These are phyloP conservation scores for Ramaria sp. DNA, from an alignment of 768 basidiomycete species.

Conservation along the genomic window DNA sequence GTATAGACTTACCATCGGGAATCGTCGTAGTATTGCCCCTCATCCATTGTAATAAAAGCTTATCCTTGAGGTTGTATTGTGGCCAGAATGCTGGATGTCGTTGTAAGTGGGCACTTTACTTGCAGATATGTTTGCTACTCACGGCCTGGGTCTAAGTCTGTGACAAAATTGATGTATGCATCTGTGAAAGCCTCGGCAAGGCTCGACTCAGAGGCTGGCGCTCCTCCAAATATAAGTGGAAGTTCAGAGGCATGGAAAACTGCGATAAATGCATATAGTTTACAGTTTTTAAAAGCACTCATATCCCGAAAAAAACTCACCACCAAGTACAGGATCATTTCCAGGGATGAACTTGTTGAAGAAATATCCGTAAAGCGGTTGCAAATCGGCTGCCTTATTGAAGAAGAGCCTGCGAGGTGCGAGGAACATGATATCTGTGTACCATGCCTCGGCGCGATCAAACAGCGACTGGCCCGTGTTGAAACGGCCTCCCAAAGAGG, in stretches of 20 bases:
- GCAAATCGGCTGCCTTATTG: too few relatives aligned
- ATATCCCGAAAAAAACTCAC: slow-evolving; percentile 37
- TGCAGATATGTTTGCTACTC: slow-evolving; percentile 12
- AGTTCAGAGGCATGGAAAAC: slow-evolving; percentile 43
- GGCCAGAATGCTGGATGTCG: slow-evolving; percentile 35
- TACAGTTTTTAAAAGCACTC: too few relatives aligned
- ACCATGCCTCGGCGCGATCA: slow-evolving; percentile 40
- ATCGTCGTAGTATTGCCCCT: slow-evolving; percentile 43
- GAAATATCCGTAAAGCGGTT: slow-evolving; percentile 42
- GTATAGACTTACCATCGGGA: slow-evolving; percentile 30
- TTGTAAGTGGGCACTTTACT: background rate
- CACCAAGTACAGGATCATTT: slow-evolving; percentile 46
- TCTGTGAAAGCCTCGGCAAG: slow-evolving; percentile 39
- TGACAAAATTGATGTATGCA: slow-evolving; percentile 46
- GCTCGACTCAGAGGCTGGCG: slow-evolving; percentile 30
- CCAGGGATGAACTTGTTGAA: slow-evolving; percentile 54
- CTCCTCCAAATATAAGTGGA: slow-evolving; percentile 35
- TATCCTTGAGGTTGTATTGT: slow-evolving; percentile 22
- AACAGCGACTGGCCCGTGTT: slow-evolving; percentile 50
- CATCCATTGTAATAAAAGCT: slow-evolving; percentile 35
- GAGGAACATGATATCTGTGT: too few relatives aligned
- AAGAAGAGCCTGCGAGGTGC: too few relatives aligned
- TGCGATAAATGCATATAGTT: too few relatives aligned
- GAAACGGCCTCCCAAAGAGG: slow-evolving; percentile 36
- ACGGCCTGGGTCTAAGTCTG: slow-evolving; percentile 47